Evolutionary conservation across 768 basidiomycete species (phyloP).

Genomic region (Cystobasidiopsis lactophilus): DNA sequence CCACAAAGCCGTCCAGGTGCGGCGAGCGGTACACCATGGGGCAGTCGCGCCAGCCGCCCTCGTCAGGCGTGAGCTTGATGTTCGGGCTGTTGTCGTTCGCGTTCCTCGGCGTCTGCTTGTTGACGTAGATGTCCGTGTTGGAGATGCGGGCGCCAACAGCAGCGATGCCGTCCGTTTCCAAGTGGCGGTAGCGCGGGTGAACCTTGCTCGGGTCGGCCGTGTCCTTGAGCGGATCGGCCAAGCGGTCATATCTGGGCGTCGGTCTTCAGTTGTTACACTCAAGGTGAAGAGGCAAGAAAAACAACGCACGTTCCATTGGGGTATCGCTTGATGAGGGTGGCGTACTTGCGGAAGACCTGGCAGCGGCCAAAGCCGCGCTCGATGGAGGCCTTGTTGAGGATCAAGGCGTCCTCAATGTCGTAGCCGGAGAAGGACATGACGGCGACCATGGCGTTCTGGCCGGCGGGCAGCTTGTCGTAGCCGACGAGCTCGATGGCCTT

Average conservation of each 20-base stretch:
- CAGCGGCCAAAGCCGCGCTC: slow-evolving; percentile 95
- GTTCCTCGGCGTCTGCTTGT: slow-evolving; percentile 87
- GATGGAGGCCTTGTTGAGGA: slow-evolving; percentile 84
- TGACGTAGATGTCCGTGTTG: slow-evolving; percentile 81
- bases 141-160: slow-evolving; percentile 86
- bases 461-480: slow-evolving; percentile 88
- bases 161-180: slow-evolving; percentile 78
- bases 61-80: slow-evolving; percentile 8
- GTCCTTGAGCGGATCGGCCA: slow-evolving; percentile 74
- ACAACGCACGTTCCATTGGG: slow-evolving; percentile 78
- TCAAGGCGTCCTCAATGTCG: slow-evolving; percentile 96
- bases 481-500: slow-evolving; percentile 93
- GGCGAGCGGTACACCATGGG: slow-evolving; percentile 63
- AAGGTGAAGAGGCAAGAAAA: background rate
- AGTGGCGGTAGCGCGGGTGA: slow-evolving; percentile 68
- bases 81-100: slow-evolving; percentile 47
- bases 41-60: slow-evolving; percentile 49
- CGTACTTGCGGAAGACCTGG: slow-evolving; percentile 89
- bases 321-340: slow-evolving; percentile 81
- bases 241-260: slow-evolving; percentile 53
- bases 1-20: slow-evolving; percentile 42
- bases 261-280: background rate
- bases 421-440: slow-evolving; percentile 99
- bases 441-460: slow-evolving; percentile 93
- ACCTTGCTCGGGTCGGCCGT: slow-evolving; percentile 42